Base-by-base conservation (phyloP, 257 asterid genomes). In the Penstemon davidsonii region DNA sequence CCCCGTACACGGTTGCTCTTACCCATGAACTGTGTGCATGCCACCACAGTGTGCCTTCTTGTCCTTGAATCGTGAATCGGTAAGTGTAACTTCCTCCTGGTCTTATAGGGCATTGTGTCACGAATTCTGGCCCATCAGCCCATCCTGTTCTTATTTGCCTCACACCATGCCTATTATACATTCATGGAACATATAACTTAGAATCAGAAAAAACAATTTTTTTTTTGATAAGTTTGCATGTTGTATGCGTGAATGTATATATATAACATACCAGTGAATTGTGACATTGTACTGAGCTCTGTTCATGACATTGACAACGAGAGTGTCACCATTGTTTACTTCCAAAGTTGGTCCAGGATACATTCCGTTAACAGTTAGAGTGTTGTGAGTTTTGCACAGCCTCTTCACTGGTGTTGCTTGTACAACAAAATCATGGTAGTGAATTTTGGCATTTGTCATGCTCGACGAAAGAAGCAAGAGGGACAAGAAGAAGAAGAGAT, bases 11-110 rank as follows among this genome's bases (percentile, higher is more conserved):
- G 0, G 96, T 90, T 67, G 97, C 97, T 73, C 97, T 83, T 58
- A 90, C 90, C 97, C 97, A 90, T 5, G 97, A 90, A 76, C 97
- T 90, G 77, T 90, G 97, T 42, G 97, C 97, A 42, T 90, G 97
- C 97, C 97, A 90, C 97, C 97, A 90, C 45, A 90, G 88, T 15
- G 97, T 90, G 38, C 97, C 96, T 86, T 86, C 92, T 55, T 90
- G 97, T 50, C 96, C 97, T 82, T 83, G 86, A 51, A 90, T 90
- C 4, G 87, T 84, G 65, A 90, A 90, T 7, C 90, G 79, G 75
- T 90, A 90, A 3, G 92, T 88, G 81, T 90, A 90, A 68, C 90
- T 90, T 25, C 86, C 88, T 59, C 95, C 97, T 7, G 97, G 97
- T 76, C 87, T 84, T 15, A 90, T 86, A 1, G 97, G 97, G 80